Evolutionary conservation across 331 rosid genomes (phyloP), one percentile per base, ranked within the genome.

Genomic region (Quercus phellos): DNA sequence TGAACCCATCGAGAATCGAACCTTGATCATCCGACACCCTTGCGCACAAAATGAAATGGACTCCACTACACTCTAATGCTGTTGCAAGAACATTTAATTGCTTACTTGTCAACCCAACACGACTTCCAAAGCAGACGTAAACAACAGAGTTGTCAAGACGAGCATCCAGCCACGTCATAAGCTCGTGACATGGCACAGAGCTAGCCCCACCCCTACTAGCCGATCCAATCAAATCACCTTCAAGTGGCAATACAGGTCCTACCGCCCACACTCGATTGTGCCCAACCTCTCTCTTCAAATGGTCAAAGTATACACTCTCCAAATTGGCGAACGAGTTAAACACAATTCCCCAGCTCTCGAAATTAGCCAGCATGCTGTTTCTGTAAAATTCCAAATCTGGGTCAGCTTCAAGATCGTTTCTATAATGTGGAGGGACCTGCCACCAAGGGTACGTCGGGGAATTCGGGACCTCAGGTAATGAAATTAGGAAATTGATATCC

Each of bases 61-160:
- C 82, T 19, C 86, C 84, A n/a, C 93, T 84, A 0, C 22, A 0
- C 8, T 89, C 93, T 14, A 89, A 12, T 0, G 77, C 81, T 0
- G 21, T 4, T 0, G 76, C 51, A 42, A 89, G 5, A 22, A 67
- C 84, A 4, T 80, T 82, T 77, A 86, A 80, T 7, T 89, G 90
- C 0, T 8, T 1, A 0, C 55, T 38, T 2, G 84, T 76, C 35
- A 89, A 71, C 18, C 63, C 1, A 0, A 77, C 74, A 0, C 80
- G 86, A 35, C 92, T 89, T 5, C 90, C 92, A 5, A 89, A 89
- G 30, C 89, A 89, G 0, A 86, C 74, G 0, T 82, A 89, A 4
- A 89, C 55, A 2, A 87, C 86, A 8, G 84, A 86, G 4, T 51
- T 1, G 0, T 76, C 22, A 0, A 10, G 32, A 0, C 67, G 78